phyloP scores from a whole-genome alignment of 371 early-diverging fungal species.

The Apophysomyces sp. region DNA sequence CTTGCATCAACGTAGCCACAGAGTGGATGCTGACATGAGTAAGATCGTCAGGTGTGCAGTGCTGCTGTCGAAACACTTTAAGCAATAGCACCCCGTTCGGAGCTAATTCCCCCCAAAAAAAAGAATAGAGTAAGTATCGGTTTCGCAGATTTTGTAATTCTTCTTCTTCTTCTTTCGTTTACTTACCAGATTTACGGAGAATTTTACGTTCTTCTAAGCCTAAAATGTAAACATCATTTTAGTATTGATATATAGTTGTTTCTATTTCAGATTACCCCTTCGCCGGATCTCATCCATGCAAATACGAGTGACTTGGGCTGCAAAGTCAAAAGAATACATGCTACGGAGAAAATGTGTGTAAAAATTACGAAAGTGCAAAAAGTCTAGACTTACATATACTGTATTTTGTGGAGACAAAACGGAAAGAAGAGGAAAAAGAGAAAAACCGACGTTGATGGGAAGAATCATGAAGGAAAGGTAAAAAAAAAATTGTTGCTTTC shows the following conservation, averaged over 20 bases:
- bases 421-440: constrained; percentile 3
- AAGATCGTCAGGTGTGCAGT: constrained; percentile 35
- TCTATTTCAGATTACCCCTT: constrained; percentile 29
- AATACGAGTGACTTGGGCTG: constrained; percentile 34
- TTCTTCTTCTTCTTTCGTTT: too few species aligned
- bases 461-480: not conserved
- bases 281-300: constrained; percentile 44
- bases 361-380: not conserved
- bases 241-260: not conserved
- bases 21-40: constrained; percentile 37
- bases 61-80: constrained; percentile 39
- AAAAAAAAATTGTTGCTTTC: constrained; percentile 3
- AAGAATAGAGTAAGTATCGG: not conserved
- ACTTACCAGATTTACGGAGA: constrained; percentile 41
- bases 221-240: constrained; percentile 6
- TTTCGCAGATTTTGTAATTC: not conserved
- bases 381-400: not conserved
- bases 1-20: constrained; percentile 52
- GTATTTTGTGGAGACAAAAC: not conserved
- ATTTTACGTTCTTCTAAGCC: constrained; percentile 46
- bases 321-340: constrained; percentile 37
- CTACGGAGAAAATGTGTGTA: not conserved
- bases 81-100: constrained; percentile 38
- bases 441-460: not conserved
- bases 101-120: constrained; percentile 10